Conservation (phyloP, 495 filamentous ascomycete species). For the Niebla homalea region DNA sequence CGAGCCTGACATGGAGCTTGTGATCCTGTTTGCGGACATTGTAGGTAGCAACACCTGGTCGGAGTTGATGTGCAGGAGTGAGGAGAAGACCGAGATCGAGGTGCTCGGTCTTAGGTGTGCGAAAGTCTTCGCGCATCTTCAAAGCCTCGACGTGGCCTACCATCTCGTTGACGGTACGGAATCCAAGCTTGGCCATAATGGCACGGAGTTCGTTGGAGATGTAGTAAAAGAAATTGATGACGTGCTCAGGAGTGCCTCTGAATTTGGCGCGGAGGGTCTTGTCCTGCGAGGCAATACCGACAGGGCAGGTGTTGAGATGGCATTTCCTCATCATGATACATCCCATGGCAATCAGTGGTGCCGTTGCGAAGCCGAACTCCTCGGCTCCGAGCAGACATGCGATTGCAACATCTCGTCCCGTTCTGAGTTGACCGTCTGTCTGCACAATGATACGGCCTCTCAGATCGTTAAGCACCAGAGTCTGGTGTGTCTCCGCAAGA, state of each 20-base stretch:
- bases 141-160: constrained; percentile 85
- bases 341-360: constrained; percentile 92
- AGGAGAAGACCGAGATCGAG: constrained; percentile 93
- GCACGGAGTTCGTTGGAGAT: constrained; percentile 93
- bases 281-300: constrained; percentile 95
- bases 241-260: constrained; percentile 84
- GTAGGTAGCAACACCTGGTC: constrained; percentile 94
- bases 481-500: constrained; percentile 97
- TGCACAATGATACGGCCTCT: constrained; percentile 94
- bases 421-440: constrained; percentile 92
- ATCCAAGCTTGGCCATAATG: constrained; percentile 94
- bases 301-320: constrained; percentile 73
- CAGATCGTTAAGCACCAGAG: constrained; percentile 93
- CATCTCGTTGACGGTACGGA: constrained; percentile 97
- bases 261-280: constrained; percentile 93
- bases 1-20: constrained; percentile 78
- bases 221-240: constrained; percentile 99
- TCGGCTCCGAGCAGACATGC: constrained; percentile 94
- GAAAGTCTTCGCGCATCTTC: constrained; percentile 76
- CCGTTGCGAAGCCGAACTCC: constrained; percentile 97
- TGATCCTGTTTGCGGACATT: constrained; percentile 99
- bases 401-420: constrained; percentile 90
- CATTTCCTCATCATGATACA: constrained; percentile 92
- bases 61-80: constrained; percentile 89
- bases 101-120: constrained; percentile 79